These are phyloP conservation scores for Pseudophaeomoniella oleicola DNA, from an alignment of 2,329 filamentous ascomycete species.

Conservation along the genomic window DNA sequence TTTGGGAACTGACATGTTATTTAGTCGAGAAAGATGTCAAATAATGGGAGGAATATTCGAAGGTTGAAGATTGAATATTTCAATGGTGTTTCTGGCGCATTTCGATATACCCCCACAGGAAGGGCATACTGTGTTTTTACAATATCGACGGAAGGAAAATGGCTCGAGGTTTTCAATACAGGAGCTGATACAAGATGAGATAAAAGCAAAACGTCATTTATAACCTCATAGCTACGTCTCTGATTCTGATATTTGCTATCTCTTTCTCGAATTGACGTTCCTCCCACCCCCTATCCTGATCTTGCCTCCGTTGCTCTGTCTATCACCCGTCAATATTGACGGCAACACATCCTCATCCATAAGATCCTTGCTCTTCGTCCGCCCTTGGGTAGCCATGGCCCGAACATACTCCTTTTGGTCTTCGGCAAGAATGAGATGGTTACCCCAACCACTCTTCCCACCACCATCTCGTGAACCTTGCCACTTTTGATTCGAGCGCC, in stretches of 20 bases:
- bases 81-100: too few relatives aligned
- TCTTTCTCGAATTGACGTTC: slow-evolving; percentile 66
- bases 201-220: too few relatives aligned
- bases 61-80: slow-evolving; percentile 1
- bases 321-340: slow-evolving; percentile 65
- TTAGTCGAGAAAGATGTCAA: slow-evolving; percentile 2
- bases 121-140: too few relatives aligned
- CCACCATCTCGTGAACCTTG: slow-evolving; percentile 42
- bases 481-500: slow-evolving; percentile 63
- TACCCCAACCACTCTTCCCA: slow-evolving; percentile 78
- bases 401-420: slow-evolving; percentile 87
- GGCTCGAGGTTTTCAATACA: too few relatives aligned
- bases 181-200: too few relatives aligned
- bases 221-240: too few relatives aligned
- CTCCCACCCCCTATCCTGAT: slow-evolving; percentile 72
- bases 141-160: too few relatives aligned
- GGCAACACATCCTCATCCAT: slow-evolving; percentile 96
- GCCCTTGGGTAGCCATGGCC: slow-evolving; percentile 48
- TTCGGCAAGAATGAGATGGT: slow-evolving; percentile 70
- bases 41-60: too few relatives aligned
- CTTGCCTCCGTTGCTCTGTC: slow-evolving; percentile 49
- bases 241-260: slow-evolving; percentile 13
- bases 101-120: too few relatives aligned
- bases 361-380: slow-evolving; percentile 59
- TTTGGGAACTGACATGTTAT: background rate